phyloP scores from a whole-genome alignment of 208 protist genomes.

The Porcisia hertigi region DNA sequence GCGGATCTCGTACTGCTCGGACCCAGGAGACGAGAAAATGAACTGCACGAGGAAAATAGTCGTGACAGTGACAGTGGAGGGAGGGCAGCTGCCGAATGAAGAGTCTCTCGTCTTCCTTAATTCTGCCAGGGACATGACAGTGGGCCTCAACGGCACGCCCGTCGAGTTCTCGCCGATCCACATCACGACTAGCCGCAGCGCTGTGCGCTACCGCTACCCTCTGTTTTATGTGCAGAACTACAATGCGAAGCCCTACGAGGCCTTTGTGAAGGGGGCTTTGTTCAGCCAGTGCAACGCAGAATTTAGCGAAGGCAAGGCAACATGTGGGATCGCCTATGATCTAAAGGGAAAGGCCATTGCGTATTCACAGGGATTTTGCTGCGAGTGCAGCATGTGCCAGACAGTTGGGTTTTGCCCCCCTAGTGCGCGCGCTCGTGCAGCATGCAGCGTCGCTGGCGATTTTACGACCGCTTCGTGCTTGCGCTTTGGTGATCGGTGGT shows the following conservation, averaged over 20 bases:
- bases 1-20: constrained; percentile 72
- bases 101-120: constrained; percentile 71
- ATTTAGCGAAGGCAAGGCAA: constrained; percentile 43
- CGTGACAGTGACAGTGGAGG: constrained; percentile 72
- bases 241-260: constrained; percentile 86
- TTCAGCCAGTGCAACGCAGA: constrained; percentile 66
- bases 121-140: constrained; percentile 56
- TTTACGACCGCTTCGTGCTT: constrained; percentile 80
- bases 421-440: constrained; percentile 46
- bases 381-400: constrained; percentile 70
- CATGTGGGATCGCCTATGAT: constrained; percentile 71
- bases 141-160: constrained; percentile 4
- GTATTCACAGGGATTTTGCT: constrained; percentile 90
- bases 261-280: constrained; percentile 46
- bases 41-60: constrained; percentile 82
- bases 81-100: constrained; percentile 47
- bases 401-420: constrained; percentile 60
- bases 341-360: constrained; percentile 43
- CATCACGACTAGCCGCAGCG: constrained; percentile 63
- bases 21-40: constrained; percentile 39
- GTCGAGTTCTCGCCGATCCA: constrained; percentile 62
- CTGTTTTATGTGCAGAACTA: constrained; percentile 83
- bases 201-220: constrained; percentile 79
- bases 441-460: constrained; percentile 62
- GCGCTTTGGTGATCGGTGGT: constrained; percentile 76